Percentiles rank a stretch among this genome's conserved stretches.
These are phyloP conservation scores for Fragaria iinumae DNA, from an alignment of 306 rosid genomes.

Conservation along the genomic window DNA sequence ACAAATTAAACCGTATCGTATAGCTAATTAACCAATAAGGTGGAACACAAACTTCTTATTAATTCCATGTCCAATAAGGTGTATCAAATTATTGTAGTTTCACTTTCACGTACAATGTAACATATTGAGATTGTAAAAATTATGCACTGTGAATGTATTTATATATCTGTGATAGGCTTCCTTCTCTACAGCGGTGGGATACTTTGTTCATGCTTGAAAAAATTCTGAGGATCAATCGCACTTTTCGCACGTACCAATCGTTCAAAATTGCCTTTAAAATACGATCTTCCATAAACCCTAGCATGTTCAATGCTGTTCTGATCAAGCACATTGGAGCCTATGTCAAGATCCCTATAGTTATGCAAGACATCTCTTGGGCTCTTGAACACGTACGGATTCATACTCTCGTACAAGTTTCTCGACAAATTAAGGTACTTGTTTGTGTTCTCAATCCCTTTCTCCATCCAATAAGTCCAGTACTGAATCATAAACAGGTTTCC, in stretches of 20 bases:
- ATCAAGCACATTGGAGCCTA: neutral
- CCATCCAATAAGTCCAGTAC: neutral
- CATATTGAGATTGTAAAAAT: neutral
- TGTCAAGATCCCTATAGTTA: constrained; percentile 15
- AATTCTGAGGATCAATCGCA: constrained; percentile 23
- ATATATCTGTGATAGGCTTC: neutral
- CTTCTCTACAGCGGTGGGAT: constrained; percentile 10
- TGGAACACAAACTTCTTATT: too few species aligned
- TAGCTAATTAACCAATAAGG: too few species aligned
- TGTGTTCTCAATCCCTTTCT: neutral
- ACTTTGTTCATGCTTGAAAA: constrained; percentile 28
- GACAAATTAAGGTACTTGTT: constrained; percentile 20
- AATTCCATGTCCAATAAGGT: too few species aligned
- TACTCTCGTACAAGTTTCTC: neutral
- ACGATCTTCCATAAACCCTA: constrained; percentile 24
- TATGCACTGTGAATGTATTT: neutral
- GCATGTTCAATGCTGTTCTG: neutral
- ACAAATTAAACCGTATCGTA: too few species aligned
- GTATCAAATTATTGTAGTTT: neutral
- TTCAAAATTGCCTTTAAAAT: constrained; percentile 19
- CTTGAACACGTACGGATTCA: constrained; percentile 11
- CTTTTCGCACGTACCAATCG: constrained; percentile 25
- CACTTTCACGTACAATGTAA: neutral
- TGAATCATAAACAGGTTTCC: constrained; percentile 12
- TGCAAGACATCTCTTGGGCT: constrained; percentile 10